Percentiles rank a stretch among this genome's conserved stretches.
phyloP scores from a whole-genome alignment of 306 rosid genomes.

The Fagus sylvatica region DNA sequence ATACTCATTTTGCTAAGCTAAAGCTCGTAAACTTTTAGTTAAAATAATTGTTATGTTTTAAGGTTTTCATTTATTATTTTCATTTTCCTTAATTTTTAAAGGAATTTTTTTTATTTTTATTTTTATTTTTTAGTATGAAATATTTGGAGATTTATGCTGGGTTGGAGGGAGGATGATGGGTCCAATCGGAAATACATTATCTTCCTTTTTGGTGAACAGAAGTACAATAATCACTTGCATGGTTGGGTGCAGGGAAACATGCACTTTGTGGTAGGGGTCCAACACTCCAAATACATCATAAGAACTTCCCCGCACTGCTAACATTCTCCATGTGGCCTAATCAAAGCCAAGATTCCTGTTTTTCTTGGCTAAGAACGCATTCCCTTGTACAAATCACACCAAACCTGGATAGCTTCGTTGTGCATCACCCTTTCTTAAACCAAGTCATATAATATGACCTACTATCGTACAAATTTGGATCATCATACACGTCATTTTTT shows the following conservation, averaged over 20 bases:
- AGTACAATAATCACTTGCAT: not conserved
- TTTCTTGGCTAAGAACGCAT: not conserved
- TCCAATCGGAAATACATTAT: not conserved
- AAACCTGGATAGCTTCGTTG: too few species aligned
- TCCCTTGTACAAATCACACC: too few species aligned
- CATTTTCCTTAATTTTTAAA: too few species aligned
- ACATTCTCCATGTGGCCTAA: conserved; percentile 12
- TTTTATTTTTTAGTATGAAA: not conserved
- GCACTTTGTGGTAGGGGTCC: not conserved
- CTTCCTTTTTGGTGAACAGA: not conserved
- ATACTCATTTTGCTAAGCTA: too few species aligned
- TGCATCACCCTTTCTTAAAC: too few species aligned
- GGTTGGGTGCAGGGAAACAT: conserved; percentile 1
- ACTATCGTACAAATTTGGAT: too few species aligned
- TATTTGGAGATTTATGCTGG: not conserved
- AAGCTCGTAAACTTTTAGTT: too few species aligned
- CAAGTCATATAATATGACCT: too few species aligned
- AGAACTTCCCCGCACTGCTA: not conserved
- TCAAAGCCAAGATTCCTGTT: not conserved
- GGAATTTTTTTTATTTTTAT: not conserved
- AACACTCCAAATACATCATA: not conserved
- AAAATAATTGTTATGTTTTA: too few species aligned
- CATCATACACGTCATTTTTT: too few species aligned
- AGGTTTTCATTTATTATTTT: too few species aligned
- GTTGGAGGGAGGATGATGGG: not conserved